These are phyloP conservation scores for Isabelozyma pseudorhagii DNA, from an alignment of 805 yeast genomes.

Conservation along the genomic window DNA sequence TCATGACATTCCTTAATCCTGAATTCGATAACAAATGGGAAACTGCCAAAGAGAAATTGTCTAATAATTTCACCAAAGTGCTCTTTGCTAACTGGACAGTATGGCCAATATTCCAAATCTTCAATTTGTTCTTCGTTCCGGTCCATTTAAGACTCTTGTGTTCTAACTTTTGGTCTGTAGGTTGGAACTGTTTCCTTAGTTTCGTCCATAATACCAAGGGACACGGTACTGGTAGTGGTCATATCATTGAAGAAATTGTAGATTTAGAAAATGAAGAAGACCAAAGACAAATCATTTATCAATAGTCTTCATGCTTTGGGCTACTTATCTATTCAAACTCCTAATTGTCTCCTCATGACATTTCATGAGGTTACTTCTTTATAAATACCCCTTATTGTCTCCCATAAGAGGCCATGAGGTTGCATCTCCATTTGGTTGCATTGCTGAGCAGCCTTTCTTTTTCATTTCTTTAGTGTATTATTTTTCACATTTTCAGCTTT, in stretches of 20 bases:
- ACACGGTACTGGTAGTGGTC: slow-evolving; percentile 37
- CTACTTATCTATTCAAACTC: too few species aligned
- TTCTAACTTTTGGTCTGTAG: slow-evolving; percentile 37
- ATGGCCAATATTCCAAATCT: slow-evolving; percentile 40
- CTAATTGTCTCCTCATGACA: too few species aligned
- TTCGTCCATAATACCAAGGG: slow-evolving; percentile 47
- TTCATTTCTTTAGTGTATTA: not conserved
- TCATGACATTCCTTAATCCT: slow-evolving; percentile 31
- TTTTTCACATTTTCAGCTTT: not conserved
- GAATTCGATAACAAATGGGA: slow-evolving; percentile 32
- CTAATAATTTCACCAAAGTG: slow-evolving; percentile 39
- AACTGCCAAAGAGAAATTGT: slow-evolving; percentile 28
- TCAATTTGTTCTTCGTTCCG: slow-evolving; percentile 37
- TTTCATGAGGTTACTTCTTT: too few species aligned
- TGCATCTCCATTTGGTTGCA: not conserved
- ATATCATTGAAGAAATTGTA: slow-evolving; percentile 33
- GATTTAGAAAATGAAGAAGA: slow-evolving; percentile 37
- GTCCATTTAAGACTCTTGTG: slow-evolving; percentile 36
- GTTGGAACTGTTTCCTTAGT: slow-evolving; percentile 43
- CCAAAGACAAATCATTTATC: slow-evolving; percentile 32
- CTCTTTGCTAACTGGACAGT: slow-evolving; percentile 39
- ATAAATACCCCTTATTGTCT: too few species aligned
- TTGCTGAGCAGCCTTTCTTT: too few species aligned
- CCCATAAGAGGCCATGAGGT: not conserved
- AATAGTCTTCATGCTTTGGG: not conserved